A percentile compares a stretch with the other conserved stretches of the same genome.
Evolutionary conservation across 176 grass and related monocot species (phyloP).

Genomic region (Alloteropsis semialata): DNA sequence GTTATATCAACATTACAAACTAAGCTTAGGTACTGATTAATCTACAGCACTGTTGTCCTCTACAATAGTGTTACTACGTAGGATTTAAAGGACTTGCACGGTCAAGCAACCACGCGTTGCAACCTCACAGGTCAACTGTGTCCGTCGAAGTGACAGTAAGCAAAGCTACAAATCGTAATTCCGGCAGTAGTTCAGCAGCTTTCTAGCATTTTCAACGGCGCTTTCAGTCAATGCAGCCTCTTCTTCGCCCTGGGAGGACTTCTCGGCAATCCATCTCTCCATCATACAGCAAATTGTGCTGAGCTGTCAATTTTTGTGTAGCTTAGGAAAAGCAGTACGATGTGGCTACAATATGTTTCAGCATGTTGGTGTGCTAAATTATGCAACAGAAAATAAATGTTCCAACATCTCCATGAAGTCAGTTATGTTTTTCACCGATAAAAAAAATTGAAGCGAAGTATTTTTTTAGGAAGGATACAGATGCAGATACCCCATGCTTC

Average conservation of each 20-base stretch:
- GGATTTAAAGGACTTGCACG: not conserved
- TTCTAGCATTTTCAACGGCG: conserved; percentile 37
- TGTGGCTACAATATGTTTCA: not conserved
- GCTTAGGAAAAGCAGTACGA: conserved; percentile 33
- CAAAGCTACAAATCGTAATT: conserved; percentile 36
- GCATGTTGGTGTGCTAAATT: not conserved
- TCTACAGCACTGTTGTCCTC: no score
- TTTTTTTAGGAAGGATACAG: conserved; percentile 67
- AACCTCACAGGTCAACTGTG: not conserved
- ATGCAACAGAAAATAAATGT: conserved; percentile 19
- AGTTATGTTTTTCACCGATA: not conserved
- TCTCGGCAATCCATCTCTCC: conserved; percentile 59
- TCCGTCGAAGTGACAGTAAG: conserved; percentile 13
- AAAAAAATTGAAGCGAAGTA: not conserved
- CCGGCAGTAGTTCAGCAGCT: conserved; percentile 56
- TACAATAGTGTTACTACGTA: not conserved
- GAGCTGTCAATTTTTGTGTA: conserved; percentile 42
- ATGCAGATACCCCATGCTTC: conserved; percentile 40
- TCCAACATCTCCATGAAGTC: not conserved
- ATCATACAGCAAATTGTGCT: conserved; percentile 50
- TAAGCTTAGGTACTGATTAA: no score
- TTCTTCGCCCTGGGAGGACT: conserved; percentile 23
- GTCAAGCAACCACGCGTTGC: not conserved
- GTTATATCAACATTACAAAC: no score
- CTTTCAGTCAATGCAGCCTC: not conserved